A percentile compares a stretch with the other conserved stretches of the same genome.
Evolutionary conservation across 345 rosid species (phyloP).

Genomic region (Lepidium africanum): DNA sequence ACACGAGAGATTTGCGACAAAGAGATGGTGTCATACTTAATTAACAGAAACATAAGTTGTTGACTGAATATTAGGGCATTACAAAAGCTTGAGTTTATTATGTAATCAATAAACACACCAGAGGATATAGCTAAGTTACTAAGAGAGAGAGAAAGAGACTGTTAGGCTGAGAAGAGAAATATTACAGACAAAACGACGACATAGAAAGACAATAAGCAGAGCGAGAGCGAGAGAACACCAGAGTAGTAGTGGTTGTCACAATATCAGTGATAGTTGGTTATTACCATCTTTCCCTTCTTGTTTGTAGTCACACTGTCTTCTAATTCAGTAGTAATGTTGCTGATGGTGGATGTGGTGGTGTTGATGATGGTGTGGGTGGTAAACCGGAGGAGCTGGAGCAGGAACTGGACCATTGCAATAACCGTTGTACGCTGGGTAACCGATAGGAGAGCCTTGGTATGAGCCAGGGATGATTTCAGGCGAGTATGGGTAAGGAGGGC

Average conservation of each 20-base stretch:
- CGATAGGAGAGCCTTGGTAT: constrained; percentile 30
- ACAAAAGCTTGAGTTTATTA: constrained; percentile 17
- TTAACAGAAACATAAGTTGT: constrained; percentile 13
- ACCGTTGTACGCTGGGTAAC: constrained; percentile 27
- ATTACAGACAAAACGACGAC: constrained; percentile 28
- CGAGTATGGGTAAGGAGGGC: constrained; percentile 28
- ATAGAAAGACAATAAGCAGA: constrained; percentile 15
- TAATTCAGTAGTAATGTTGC: constrained; percentile 34
- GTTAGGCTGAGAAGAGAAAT: constrained; percentile 23
- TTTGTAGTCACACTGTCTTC: constrained; percentile 21
- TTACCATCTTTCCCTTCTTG: constrained; percentile 24
- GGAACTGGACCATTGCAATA: constrained; percentile 27
- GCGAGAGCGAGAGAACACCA: neutral
- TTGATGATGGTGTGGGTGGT: constrained; percentile 29
- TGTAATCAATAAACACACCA: constrained; percentile 15
- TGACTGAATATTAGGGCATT: constrained; percentile 15
- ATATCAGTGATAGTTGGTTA: constrained; percentile 26
- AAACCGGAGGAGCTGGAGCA: constrained; percentile 28
- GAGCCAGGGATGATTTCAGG: constrained; percentile 23
- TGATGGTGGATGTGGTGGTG: constrained; percentile 31
- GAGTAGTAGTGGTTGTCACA: constrained; percentile 16
- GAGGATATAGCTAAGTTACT: constrained; percentile 16
- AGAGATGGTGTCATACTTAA: constrained; percentile 13
- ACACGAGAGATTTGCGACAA: neutral
- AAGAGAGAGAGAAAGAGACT: neutral